Percentiles rank a stretch among this genome's conserved stretches.
These are phyloP conservation scores for Secale cereale DNA, from an alignment of 176 grass and related monocot species.

Conservation along the genomic window DNA sequence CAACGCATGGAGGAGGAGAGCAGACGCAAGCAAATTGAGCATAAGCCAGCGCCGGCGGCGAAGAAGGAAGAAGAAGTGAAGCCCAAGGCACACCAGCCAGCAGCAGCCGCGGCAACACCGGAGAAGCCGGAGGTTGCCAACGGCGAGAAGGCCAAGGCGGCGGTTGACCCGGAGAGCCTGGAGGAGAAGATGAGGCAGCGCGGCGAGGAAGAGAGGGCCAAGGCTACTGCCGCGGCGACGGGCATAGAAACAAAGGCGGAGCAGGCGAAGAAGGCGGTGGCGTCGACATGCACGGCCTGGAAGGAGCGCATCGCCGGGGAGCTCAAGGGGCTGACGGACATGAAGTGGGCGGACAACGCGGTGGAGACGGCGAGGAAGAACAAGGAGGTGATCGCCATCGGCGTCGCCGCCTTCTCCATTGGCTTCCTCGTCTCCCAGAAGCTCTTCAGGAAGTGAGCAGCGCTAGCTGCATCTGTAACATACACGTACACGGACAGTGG, in stretches of 20 bases:
- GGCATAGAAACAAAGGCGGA: not conserved
- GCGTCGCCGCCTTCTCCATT: conserved; percentile 28
- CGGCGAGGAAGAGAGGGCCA: not conserved
- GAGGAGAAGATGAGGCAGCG: conserved; percentile 6
- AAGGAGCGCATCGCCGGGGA: not conserved
- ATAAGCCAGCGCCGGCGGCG: no score
- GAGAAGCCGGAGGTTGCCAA: not conserved
- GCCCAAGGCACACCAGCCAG: not conserved
- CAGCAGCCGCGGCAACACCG: not conserved
- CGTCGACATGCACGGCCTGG: not conserved
- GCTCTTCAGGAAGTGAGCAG: conserved; percentile 35
- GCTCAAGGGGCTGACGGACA: not conserved
- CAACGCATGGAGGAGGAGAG: not conserved
- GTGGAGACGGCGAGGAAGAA: conserved; percentile 24
- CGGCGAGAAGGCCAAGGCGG: not conserved
- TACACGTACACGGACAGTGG: no score
- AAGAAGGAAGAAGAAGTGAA: not conserved
- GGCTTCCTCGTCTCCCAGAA: conserved; percentile 35
- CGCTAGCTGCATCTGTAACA: no score
- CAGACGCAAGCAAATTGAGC: no score
- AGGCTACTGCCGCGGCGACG: not conserved
- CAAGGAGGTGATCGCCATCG: conserved; percentile 32
- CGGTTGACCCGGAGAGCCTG: not conserved
- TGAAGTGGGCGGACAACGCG: conserved; percentile 30
- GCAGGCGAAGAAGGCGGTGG: not conserved